Conservation (phyloP, 2,329 filamentous ascomycete genomes). For the Amauroascus niger region DNA sequence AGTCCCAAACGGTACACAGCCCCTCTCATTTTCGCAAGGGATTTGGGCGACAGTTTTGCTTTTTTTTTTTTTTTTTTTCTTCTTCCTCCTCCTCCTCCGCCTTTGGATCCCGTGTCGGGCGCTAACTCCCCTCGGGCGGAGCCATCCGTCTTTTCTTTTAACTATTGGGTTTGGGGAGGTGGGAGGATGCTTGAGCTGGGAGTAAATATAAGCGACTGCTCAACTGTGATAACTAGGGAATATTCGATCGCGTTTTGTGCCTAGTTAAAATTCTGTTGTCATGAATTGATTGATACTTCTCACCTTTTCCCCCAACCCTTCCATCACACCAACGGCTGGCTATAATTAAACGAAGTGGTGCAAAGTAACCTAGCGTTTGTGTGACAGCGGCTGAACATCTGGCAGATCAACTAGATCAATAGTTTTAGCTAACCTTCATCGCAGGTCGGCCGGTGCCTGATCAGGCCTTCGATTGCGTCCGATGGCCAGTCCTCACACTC, state of each 20-base stretch:
- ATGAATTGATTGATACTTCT: neutral
- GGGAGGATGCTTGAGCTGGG: too few relatives aligned
- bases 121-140: neutral
- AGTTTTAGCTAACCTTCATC: neutral
- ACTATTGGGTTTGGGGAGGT: too few relatives aligned
- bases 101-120: neutral
- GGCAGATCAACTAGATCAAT: too few relatives aligned
- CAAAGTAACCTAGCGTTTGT: too few relatives aligned
- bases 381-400: too few relatives aligned
- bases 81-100: too few relatives aligned
- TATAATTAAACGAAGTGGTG: too few relatives aligned
- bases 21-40: neutral
- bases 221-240: neutral
- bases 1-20: neutral
- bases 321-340: too few relatives aligned
- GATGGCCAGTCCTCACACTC: conserved; percentile 1
- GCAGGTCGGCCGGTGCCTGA: conserved; percentile 2
- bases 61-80: neutral
- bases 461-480: neutral
- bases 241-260: neutral
- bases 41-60: neutral
- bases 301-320: too few relatives aligned
- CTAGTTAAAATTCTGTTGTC: neutral
- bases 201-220: too few relatives aligned
- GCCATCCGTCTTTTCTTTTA: too few relatives aligned